Evolutionary conservation across 2,329 filamentous ascomycete genomes (phyloP), one percentile per base, ranked within the genome.

Genomic region (Aspergillus sp.): DNA sequence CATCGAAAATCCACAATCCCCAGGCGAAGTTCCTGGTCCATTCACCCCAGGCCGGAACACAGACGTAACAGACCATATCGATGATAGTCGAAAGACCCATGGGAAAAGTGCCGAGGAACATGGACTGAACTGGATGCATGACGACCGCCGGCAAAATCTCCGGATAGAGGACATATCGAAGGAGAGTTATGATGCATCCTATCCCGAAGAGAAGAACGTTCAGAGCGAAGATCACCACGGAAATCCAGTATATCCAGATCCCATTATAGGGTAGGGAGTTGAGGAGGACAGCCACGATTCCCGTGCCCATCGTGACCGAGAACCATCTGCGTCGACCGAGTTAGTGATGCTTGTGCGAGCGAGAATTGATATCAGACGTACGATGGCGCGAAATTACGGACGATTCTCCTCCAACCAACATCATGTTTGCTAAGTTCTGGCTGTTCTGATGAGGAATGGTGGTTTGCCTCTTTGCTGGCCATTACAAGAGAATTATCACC

Each of bases 1-100:
- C 70, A 54, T 81, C 77, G 13, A 78, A 50, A 69, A 78, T 79
- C 77, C 77, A 81, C 27, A 79, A 62, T 0, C 59, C 68, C 77
- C 76, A 81, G 11, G 75, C 76, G 5, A 77, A 58, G 49, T 72
- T 67, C 27, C 72, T 66, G 19, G 76, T 69, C 70, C 78, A 76
- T 6, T 66, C 48, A 2, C 79, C 81, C 81, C 78, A 85, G 19
- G 67, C 65, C 0, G 73, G 74, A 11, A 74, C 67, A 57, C 81
- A 83, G 30, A 78, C 68, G 36, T 79, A 70, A 10, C 81, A 70
- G 61, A 79, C 77, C 72, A 81, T 79, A 48, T 81, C 78, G 45
- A 85, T 75, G 36, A 86, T 76, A 3, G 82, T 85, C 0, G 80
- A 78, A 47, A 85, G 74, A 0, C 73, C 81, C 78, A 85, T 85